These are phyloP conservation scores for Xylaria sp. DNA, from an alignment of 2,329 filamentous ascomycete species.

Conservation along the genomic window DNA sequence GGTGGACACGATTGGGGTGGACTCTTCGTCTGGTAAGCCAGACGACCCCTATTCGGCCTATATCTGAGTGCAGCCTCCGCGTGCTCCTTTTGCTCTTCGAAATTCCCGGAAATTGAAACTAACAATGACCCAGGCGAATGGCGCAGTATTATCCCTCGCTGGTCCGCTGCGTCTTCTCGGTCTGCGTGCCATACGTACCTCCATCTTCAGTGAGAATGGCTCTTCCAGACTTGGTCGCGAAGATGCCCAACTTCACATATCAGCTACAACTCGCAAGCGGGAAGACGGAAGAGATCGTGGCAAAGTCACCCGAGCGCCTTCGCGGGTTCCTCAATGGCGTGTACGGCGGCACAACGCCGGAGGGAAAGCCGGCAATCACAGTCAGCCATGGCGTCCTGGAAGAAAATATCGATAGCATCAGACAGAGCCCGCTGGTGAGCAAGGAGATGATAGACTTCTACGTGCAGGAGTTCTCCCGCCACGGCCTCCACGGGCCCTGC, in stretches of 20 bases:
- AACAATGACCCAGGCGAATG: conserved; percentile 59
- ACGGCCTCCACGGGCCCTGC: conserved; percentile 80
- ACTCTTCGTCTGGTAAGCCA: conserved; percentile 68
- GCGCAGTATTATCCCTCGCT: conserved; percentile 78
- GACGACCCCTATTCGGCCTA: not conserved
- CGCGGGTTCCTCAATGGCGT: conserved; percentile 75
- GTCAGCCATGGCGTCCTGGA: conserved; percentile 71
- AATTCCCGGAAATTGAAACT: not conserved
- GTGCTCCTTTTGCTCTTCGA: not conserved
- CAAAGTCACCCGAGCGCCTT: conserved; percentile 65
- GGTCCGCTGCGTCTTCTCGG: conserved; percentile 77
- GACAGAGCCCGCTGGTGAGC: conserved; percentile 67
- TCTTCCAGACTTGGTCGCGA: conserved; percentile 67
- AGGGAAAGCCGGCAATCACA: conserved; percentile 67
- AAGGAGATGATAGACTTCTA: conserved; percentile 82
- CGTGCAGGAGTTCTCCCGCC: conserved; percentile 73
- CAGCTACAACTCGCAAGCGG: conserved; percentile 81
- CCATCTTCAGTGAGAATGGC: conserved; percentile 64
- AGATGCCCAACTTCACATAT: conserved; percentile 79
- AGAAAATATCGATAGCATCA: conserved; percentile 68
- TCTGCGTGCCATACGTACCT: conserved; percentile 79
- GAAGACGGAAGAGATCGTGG: conserved; percentile 70
- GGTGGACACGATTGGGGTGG: conserved; percentile 97
- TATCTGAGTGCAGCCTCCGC: not conserved
- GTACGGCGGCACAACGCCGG: conserved; percentile 72